Percentiles rank a stretch among this genome's conserved stretches.
phyloP scores from a whole-genome alignment of 257 asterid genomes.

The Perilla frutescens region DNA sequence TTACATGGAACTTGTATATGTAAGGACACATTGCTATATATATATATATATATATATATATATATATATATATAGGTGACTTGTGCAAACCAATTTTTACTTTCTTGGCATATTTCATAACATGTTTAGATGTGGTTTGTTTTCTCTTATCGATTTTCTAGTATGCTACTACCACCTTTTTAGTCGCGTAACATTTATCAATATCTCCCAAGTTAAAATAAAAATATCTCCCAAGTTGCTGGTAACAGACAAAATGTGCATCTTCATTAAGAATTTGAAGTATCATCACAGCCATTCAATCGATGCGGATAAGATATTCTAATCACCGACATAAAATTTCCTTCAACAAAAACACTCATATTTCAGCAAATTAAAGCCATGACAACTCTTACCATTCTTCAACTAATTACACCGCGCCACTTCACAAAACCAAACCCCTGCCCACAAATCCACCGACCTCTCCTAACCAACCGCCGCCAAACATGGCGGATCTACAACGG shows the following conservation, averaged over 20 bases:
- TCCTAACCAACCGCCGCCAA: conserved; percentile 32
- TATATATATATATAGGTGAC: not conserved
- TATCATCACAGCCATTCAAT: conserved; percentile 49
- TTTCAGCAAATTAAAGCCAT: conserved; percentile 37
- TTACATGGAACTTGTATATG: not conserved
- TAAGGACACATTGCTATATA: conserved; percentile 13
- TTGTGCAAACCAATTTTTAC: not conserved
- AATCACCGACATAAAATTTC: conserved; percentile 17
- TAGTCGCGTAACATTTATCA: not conserved
- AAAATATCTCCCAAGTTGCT: not conserved
- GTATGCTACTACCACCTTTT: too few species aligned
- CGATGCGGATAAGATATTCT: conserved; percentile 48
- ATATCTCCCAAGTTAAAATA: not conserved
- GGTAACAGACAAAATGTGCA: conserved; percentile 20
- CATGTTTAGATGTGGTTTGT: too few species aligned
- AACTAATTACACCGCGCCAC: conserved; percentile 40
- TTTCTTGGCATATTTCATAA: not conserved
- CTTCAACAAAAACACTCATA: not conserved
- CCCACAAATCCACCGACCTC: conserved; percentile 38
- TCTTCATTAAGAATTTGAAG: not conserved
- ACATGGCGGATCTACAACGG: conserved; percentile 56
- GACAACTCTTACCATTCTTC: conserved; percentile 52
- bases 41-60: too few species aligned
- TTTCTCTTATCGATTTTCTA: too few species aligned
- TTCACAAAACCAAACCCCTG: conserved; percentile 35